phyloP scores from a whole-genome alignment of 2,329 filamentous ascomycete species.

The Alternaria tenuissima region DNA sequence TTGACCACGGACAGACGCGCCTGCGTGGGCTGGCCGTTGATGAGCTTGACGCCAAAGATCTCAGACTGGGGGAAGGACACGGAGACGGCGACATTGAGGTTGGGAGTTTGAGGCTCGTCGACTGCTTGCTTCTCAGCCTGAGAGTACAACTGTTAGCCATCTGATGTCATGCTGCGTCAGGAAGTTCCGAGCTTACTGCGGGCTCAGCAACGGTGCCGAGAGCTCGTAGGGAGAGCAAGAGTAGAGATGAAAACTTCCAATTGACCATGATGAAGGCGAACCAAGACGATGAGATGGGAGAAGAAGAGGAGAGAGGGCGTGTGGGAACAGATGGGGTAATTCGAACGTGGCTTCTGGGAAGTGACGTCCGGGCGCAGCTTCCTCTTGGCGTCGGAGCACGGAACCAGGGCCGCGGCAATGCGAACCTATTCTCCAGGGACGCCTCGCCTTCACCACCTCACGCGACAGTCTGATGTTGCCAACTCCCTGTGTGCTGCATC shows the following conservation, averaged over 20 bases:
- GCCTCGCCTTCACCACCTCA: constrained; percentile 5
- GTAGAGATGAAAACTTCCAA: constrained; percentile 75
- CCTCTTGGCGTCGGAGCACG: constrained; percentile 23
- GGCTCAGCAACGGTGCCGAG: constrained; percentile 70
- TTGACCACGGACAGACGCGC: constrained; percentile 85
- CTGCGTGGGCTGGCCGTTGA: constrained; percentile 89
- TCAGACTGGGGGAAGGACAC: constrained; percentile 72
- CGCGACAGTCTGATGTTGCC: background rate
- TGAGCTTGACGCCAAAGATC: constrained; percentile 92
- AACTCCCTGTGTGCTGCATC: background rate
- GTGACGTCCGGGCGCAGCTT: constrained; percentile 31
- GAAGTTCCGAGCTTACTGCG: constrained; percentile 60
- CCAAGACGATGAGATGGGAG: constrained; percentile 22
- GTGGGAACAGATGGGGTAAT: constrained; percentile 25
- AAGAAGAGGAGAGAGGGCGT: constrained; percentile 13
- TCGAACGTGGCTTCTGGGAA: constrained; percentile 45
- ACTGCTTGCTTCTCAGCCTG: constrained; percentile 58
- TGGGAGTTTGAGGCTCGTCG: constrained; percentile 70
- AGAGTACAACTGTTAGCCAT: constrained; percentile 28
- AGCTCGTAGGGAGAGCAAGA: constrained; percentile 74
- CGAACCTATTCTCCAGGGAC: constrained; percentile 20
- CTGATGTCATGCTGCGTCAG: constrained; percentile 47
- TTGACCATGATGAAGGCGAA: constrained; percentile 68
- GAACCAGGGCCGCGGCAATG: constrained; percentile 17
- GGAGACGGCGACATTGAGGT: constrained; percentile 63